A percentile compares a stretch with the other conserved stretches of the same genome.
Conservation (phyloP, 78 protist genomes). For the Tieghemostelium lacteum region DNA sequence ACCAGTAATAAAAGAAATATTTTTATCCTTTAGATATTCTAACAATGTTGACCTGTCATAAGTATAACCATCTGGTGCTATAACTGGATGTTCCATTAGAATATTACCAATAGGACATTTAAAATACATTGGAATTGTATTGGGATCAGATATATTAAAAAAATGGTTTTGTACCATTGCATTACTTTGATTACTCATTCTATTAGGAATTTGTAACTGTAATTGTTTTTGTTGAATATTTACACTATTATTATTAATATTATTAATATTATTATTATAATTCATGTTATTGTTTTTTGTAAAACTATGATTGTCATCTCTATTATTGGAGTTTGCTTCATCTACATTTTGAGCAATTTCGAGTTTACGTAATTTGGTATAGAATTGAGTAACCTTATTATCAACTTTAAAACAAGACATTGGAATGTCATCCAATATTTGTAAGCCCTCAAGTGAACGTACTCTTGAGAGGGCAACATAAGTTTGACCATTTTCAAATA, state of each 20-base stretch:
- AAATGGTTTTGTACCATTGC: background rate
- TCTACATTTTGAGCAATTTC: background rate
- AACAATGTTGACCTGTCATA: conserved; percentile 77
- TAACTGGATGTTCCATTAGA: conserved; percentile 79
- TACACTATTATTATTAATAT: background rate
- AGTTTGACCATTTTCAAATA: conserved; percentile 85
- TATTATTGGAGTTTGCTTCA: background rate
- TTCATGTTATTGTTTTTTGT: background rate
- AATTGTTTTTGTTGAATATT: background rate
- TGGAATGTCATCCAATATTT: conserved; percentile 30
- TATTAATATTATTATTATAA: conserved; percentile 13
- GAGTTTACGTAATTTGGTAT: background rate
- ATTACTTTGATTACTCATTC: background rate
- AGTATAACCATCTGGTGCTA: conserved; percentile 88
- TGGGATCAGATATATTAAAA: background rate
- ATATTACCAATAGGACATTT: conserved; percentile 69
- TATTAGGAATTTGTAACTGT: background rate
- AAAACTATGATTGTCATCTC: background rate
- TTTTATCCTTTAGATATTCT: conserved; percentile 62
- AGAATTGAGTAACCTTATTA: conserved; percentile 27
- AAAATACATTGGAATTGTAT: conserved; percentile 24
- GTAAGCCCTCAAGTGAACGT: conserved; percentile 79
- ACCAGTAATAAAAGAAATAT: conserved; percentile 62
- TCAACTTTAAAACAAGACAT: conserved; percentile 26
- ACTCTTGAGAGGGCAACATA: conserved; percentile 87